These are phyloP conservation scores for Phytopythium boreale DNA, from an alignment of 352 stramenopile species.

Conservation along the genomic window DNA sequence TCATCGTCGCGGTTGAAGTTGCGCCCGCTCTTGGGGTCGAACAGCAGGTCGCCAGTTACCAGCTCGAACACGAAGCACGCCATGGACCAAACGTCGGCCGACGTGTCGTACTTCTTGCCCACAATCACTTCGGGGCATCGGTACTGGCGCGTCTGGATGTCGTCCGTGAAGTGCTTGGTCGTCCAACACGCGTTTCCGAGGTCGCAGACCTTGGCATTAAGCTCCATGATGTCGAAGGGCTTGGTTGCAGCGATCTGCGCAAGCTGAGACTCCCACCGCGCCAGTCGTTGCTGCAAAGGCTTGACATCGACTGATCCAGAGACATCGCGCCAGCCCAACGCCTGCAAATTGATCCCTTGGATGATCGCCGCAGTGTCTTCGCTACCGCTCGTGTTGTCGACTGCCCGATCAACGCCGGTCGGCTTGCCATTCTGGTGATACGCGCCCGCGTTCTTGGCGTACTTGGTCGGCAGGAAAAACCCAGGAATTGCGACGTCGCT, in stretches of 20 bases:
- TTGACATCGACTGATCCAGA: slow-evolving; percentile 10
- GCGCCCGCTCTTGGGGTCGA: slow-evolving; percentile 94
- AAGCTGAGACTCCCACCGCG: slow-evolving; percentile 38
- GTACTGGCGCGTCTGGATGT: slow-evolving; percentile 99
- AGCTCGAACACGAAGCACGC: slow-evolving; percentile 99
- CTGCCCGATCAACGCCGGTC: neutral
- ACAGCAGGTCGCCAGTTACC: slow-evolving; percentile 98
- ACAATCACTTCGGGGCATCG: slow-evolving; percentile 97
- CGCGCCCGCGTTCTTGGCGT: neutral
- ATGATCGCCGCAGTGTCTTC: slow-evolving; percentile 21
- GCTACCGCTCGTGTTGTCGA: neutral
- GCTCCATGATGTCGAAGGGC: slow-evolving; percentile 58
- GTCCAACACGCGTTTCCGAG: slow-evolving; percentile 99
- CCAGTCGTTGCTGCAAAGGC: slow-evolving; percentile 30
- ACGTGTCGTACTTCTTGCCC: slow-evolving; percentile 97
- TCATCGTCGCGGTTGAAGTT: slow-evolving; percentile 92
- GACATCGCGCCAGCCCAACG: slow-evolving; percentile 2
- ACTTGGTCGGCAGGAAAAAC: slow-evolving; percentile 46
- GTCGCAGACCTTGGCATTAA: slow-evolving; percentile 93
- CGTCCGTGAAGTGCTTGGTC: slow-evolving; percentile 98
- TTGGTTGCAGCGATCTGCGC: slow-evolving; percentile 29
- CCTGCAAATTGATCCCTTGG: slow-evolving; percentile 41
- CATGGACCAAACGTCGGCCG: slow-evolving; percentile 98
- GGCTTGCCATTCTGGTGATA: neutral
- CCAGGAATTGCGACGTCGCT: slow-evolving; percentile 49